phyloP scores from a whole-genome alignment of 2,329 filamentous ascomycete species.

The Nemania sp. region DNA sequence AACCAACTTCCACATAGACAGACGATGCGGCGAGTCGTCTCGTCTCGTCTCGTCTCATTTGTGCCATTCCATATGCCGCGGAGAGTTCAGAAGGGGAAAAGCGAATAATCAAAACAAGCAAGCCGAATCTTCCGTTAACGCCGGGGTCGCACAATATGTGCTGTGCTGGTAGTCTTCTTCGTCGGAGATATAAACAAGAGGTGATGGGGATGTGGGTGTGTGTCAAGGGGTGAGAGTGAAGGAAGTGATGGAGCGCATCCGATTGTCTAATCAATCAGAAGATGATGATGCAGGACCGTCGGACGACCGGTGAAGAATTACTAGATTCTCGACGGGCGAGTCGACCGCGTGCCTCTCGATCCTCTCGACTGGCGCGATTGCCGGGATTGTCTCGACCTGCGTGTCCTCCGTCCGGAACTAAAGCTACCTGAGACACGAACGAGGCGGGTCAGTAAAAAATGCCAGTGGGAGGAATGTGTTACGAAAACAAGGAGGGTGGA shows the following conservation, averaged over 20 bases:
- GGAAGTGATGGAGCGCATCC: neutral
- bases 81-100: neutral
- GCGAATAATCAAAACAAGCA: constrained; percentile 6
- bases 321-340: constrained; percentile 26
- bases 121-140: constrained; percentile 29
- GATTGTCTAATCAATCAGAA: no score
- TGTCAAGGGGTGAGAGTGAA: neutral
- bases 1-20: no score
- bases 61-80: constrained; percentile 3
- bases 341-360: constrained; percentile 36
- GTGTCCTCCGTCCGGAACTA: constrained; percentile 50
- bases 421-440: constrained; percentile 46
- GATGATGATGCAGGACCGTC: no score
- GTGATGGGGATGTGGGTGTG: no score
- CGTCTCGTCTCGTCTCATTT: no score
- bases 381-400: constrained; percentile 36
- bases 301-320: no score
- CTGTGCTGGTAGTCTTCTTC: constrained; percentile 23
- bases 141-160: constrained; percentile 34
- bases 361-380: constrained; percentile 35
- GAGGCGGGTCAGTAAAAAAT: constrained; percentile 35
- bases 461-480: constrained; percentile 31
- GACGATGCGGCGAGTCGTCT: no score
- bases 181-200: constrained; percentile 26
- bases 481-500: no score